Evolutionary conservation across 495 filamentous ascomycete species (phyloP).

Genomic region (Penicillium odoratum): DNA sequence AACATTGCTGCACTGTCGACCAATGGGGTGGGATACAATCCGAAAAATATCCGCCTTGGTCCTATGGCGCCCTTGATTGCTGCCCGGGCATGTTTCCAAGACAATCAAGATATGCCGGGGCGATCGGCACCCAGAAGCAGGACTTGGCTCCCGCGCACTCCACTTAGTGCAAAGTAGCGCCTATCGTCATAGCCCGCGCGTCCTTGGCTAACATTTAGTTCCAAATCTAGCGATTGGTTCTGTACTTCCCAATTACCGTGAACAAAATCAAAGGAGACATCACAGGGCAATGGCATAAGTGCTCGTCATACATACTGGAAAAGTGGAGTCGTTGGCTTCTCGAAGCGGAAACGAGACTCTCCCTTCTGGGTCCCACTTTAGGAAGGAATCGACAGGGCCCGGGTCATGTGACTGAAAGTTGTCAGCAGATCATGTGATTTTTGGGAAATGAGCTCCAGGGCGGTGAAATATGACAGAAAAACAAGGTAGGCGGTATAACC

Average conservation of each 20-base stretch:
- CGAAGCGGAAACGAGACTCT: not conserved
- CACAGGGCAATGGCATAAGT: not conserved
- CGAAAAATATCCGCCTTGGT: constrained; percentile 7
- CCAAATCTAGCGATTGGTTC: not conserved
- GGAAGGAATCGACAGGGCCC: constrained; percentile 1
- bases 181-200: not conserved
- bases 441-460: not conserved
- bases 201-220: not conserved
- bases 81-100: constrained; percentile 14
- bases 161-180: constrained; percentile 12
- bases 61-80: constrained; percentile 14
- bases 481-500: constrained; percentile 1
- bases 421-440: not conserved
- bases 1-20: not conserved
- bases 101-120: constrained; percentile 22
- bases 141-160: constrained; percentile 24
- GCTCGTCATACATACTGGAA: not conserved
- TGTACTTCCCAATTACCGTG: not conserved
- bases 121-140: constrained; percentile 27
- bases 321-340: not conserved
- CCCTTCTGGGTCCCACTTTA: not conserved
- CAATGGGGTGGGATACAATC: constrained; percentile 13
- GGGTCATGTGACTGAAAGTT: not conserved
- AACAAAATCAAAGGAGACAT: not conserved
- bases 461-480: not conserved